These are phyloP conservation scores for Lipomyces yamadae DNA, from an alignment of 805 yeast species.

Conservation along the genomic window DNA sequence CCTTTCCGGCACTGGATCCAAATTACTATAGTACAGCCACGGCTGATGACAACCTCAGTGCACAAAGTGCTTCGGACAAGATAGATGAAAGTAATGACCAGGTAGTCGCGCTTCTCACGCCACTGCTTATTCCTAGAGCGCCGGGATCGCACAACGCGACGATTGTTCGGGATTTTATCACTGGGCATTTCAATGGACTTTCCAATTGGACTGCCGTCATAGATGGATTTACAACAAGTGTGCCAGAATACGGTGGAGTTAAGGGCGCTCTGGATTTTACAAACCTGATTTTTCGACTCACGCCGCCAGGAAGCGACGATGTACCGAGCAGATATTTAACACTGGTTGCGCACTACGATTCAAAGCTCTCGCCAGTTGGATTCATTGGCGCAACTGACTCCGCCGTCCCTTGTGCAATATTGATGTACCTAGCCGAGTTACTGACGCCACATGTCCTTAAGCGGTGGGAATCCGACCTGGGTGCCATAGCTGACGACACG, in stretches of 20 bases:
- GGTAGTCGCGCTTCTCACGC: constrained; percentile 37
- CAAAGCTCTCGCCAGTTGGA: constrained; percentile 56
- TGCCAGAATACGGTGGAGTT: constrained; percentile 24
- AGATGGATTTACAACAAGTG: constrained; percentile 41
- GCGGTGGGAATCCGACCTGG: constrained; percentile 35
- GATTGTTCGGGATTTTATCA: constrained; percentile 49
- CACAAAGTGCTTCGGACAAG: neutral
- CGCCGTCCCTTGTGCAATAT: constrained; percentile 61
- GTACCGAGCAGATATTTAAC: constrained; percentile 23
- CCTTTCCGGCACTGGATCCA: constrained; percentile 33
- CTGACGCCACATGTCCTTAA: constrained; percentile 37
- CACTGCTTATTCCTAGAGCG: constrained; percentile 46
- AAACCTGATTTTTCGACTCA: constrained; percentile 48
- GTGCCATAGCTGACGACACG: constrained; percentile 4
- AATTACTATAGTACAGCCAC: neutral
- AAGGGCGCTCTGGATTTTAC: constrained; percentile 45
- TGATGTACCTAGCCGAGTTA: constrained; percentile 52
- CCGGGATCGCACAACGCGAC: constrained; percentile 53
- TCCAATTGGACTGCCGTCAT: constrained; percentile 41
- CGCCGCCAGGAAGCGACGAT: constrained; percentile 35
- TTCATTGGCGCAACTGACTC: constrained; percentile 66
- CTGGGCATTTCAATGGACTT: constrained; percentile 44
- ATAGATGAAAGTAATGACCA: neutral
- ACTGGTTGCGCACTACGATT: constrained; percentile 62
- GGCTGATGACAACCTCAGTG: neutral